These are phyloP conservation scores for Acaromyces ingoldii DNA, from an alignment of 1,284 basidiomycete species.

Conservation along the genomic window DNA sequence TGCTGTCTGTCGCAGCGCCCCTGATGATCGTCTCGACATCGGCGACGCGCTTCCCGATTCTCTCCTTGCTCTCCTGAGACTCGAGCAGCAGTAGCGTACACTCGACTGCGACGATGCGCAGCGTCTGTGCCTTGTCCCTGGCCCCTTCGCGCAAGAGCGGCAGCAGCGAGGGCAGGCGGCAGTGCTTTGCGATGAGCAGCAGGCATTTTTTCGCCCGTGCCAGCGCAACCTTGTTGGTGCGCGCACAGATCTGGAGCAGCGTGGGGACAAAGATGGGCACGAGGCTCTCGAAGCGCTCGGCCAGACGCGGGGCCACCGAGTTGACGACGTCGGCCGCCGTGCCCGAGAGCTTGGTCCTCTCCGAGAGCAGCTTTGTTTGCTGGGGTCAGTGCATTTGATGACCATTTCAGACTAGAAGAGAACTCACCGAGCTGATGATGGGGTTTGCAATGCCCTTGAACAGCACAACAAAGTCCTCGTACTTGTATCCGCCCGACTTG, in stretches of 20 bases:
- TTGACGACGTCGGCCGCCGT: slow-evolving; percentile 55
- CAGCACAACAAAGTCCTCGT: slow-evolving; percentile 20
- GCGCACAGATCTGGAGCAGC: slow-evolving; percentile 53
- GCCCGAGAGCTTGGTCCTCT: slow-evolving; percentile 55
- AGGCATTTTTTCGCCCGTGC: slow-evolving; percentile 55
- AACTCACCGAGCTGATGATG: slow-evolving; percentile 23
- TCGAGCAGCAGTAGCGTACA: slow-evolving; percentile 40
- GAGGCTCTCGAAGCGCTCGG: slow-evolving; percentile 51
- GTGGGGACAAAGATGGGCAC: slow-evolving; percentile 54
- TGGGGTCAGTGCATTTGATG: too few relatives aligned
- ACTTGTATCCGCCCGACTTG: slow-evolving; percentile 37
- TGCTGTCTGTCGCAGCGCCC: slow-evolving; percentile 54
- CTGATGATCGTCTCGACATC: slow-evolving; percentile 53
- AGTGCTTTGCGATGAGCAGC: slow-evolving; percentile 53
- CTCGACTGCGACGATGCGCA: slow-evolving; percentile 22
- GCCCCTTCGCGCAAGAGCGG: slow-evolving; percentile 51
- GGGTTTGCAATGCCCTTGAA: slow-evolving; percentile 23
- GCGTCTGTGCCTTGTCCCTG: slow-evolving; percentile 49
- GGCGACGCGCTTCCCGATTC: slow-evolving; percentile 34
- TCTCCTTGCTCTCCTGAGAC: slow-evolving; percentile 39
- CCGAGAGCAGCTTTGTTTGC: slow-evolving; percentile 55
- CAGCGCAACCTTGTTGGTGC: slow-evolving; percentile 56
- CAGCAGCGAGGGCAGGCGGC: slow-evolving; percentile 50
- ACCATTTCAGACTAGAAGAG: too few relatives aligned
- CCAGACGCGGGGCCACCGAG: slow-evolving; percentile 55